Conservation (phyloP, 805 yeast genomes). For the Saturnispora sekii region DNA sequence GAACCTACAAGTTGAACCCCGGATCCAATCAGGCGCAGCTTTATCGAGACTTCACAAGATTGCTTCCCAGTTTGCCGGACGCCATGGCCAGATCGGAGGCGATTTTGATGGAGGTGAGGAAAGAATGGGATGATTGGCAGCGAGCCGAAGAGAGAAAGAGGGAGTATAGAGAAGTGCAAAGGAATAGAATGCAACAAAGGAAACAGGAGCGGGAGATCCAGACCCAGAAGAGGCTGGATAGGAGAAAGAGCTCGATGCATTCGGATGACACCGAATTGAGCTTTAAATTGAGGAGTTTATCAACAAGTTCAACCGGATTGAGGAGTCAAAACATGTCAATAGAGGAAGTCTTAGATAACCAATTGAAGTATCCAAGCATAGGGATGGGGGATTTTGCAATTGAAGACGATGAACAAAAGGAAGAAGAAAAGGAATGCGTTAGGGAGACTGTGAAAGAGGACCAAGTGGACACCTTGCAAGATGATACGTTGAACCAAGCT, state of each 20-base stretch:
- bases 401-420: constrained; percentile 9
- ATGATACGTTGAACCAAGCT: no score
- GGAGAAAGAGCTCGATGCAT: constrained; percentile 14
- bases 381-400: constrained; percentile 10
- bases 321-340: no score
- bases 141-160: constrained; percentile 17
- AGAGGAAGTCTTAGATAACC: neutral
- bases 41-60: constrained; percentile 19
- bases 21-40: constrained; percentile 18
- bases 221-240: constrained; percentile 5
- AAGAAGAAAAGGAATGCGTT: neutral
- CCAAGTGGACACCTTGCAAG: no score
- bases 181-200: constrained; percentile 13
- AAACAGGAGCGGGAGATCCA: constrained; percentile 12
- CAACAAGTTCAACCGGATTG: constrained; percentile 7
- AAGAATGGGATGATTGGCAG: constrained; percentile 18
- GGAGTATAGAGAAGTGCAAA: constrained; percentile 17
- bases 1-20: constrained; percentile 14
- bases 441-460: neutral
- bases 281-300: constrained; percentile 18
- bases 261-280: constrained; percentile 14
- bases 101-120: constrained; percentile 20
- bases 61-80: constrained; percentile 17
- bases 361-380: constrained; percentile 13
- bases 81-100: constrained; percentile 26